Conservation (phyloP, 1,139 yeast species). For the Nadsonia starkeyi-henricii region DNA sequence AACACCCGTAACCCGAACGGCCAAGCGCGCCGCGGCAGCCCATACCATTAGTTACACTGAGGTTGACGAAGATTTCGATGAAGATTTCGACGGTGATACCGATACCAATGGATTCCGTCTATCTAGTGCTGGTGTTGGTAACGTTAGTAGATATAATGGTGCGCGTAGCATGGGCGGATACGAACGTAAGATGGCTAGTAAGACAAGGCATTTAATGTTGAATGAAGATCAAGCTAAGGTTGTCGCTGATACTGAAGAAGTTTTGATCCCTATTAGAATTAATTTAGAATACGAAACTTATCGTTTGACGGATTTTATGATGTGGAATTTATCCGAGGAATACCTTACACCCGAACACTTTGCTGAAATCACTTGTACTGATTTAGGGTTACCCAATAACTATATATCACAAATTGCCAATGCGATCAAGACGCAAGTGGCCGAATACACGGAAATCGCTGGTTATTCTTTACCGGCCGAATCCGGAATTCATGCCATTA, state of each 20-base stretch:
- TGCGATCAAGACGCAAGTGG: conserved; percentile 66
- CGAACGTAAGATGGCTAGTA: conserved; percentile 17
- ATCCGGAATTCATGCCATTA: conserved; percentile 57
- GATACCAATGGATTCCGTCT: conserved; percentile 3
- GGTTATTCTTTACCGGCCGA: conserved; percentile 51
- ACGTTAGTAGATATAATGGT: conserved; percentile 6
- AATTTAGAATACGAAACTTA: conserved; percentile 43
- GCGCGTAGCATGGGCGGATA: conserved; percentile 7
- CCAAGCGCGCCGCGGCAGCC: conserved; percentile 48
- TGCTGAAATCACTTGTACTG: conserved; percentile 66
- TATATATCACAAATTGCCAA: conserved; percentile 54
- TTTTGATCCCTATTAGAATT: conserved; percentile 67
- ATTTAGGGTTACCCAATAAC: conserved; percentile 56
- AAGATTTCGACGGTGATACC: conserved; percentile 39
- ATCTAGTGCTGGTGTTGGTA: conserved; percentile 5
- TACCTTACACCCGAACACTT: conserved; percentile 69
- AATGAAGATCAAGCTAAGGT: conserved; percentile 22
- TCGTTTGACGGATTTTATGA: conserved; percentile 60
- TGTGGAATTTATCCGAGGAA: conserved; percentile 81
- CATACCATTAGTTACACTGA: conserved; percentile 77
- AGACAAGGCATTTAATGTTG: conserved; percentile 21
- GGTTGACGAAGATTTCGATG: conserved; percentile 59
- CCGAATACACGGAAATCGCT: conserved; percentile 54
- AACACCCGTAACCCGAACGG: conserved; percentile 65
- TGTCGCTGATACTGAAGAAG: conserved; percentile 25